Percentiles rank a stretch among this genome's conserved stretches.
Evolutionary conservation across 1,284 basidiomycete genomes (phyloP).

Genomic region (Cutaneotrichosporon arboriforme): DNA sequence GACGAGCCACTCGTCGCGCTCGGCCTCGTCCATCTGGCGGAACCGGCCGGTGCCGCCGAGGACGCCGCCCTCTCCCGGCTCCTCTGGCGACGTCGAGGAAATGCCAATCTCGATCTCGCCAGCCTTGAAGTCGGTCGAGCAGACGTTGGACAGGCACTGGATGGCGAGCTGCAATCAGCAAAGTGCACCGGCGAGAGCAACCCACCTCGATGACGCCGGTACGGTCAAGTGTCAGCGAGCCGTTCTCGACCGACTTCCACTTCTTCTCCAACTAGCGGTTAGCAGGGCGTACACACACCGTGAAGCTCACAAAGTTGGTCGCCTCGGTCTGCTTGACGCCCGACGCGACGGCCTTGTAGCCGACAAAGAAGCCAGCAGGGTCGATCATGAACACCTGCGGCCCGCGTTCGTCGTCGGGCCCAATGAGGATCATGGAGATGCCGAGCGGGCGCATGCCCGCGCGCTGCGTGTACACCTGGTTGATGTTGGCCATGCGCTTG

Average conservation of each 20-base stretch:
- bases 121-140: slow-evolving; percentile 88
- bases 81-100: slow-evolving; percentile 39
- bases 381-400: slow-evolving; percentile 98
- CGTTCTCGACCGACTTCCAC: slow-evolving; percentile 86
- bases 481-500: slow-evolving; percentile 92
- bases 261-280: slow-evolving; percentile 75
- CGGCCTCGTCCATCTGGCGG: slow-evolving; percentile 74
- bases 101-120: slow-evolving; percentile 55
- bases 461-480: slow-evolving; percentile 97
- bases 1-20: slow-evolving; percentile 78
- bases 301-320: slow-evolving; percentile 69
- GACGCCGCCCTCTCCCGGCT: slow-evolving; percentile 43
- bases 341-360: slow-evolving; percentile 92
- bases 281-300: neutral
- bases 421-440: slow-evolving; percentile 96
- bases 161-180: slow-evolving; percentile 71
- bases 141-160: slow-evolving; percentile 84
- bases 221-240: slow-evolving; percentile 61
- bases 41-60: slow-evolving; percentile 58
- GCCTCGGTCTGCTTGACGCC: slow-evolving; percentile 99
- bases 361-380: slow-evolving; percentile 96
- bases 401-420: slow-evolving; percentile 78
- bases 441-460: slow-evolving; percentile 97
- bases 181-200: neutral
- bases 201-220: slow-evolving; percentile 78